Evolutionary conservation across 2,329 filamentous ascomycete species (phyloP).

Genomic region (Ceratocystiopsis sp.): DNA sequence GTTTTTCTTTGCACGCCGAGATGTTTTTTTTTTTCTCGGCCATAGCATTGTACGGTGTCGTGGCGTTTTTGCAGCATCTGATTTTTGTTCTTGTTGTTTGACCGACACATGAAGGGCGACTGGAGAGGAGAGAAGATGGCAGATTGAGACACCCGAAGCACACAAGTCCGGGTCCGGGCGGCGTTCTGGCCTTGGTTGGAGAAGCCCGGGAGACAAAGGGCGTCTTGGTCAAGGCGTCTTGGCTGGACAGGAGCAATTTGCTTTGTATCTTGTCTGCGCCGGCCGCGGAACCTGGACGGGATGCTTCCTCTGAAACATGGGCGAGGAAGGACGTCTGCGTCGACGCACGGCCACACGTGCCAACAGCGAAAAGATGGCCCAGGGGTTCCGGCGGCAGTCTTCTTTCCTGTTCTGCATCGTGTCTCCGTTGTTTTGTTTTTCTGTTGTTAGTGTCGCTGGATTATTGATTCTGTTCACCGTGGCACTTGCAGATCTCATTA

Average conservation of each 20-base stretch:
- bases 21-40: constrained; percentile 6
- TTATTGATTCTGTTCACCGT: constrained; percentile 8
- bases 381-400: no score
- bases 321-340: no score
- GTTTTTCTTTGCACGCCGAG: neutral
- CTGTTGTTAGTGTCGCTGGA: constrained; percentile 16
- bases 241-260: constrained; percentile 8
- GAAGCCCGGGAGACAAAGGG: neutral
- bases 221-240: constrained; percentile 1
- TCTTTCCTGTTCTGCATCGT: constrained; percentile 4
- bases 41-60: constrained; percentile 14
- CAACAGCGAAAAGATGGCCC: no score
- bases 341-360: no score
- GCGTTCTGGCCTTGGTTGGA: no score
- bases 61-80: constrained; percentile 11
- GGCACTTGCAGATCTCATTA: constrained; percentile 9
- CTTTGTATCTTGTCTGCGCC: constrained; percentile 6
- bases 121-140: neutral
- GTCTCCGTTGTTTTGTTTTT: constrained; percentile 13
- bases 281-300: no score
- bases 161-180: no score
- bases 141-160: neutral
- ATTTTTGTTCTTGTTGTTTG: constrained; percentile 3
- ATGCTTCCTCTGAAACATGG: no score
- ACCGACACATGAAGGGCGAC: neutral